Evolutionary conservation across 1,139 yeast species (phyloP), one percentile per base, ranked within the genome.

Genomic region (Saccharomyces hybrid): DNA sequence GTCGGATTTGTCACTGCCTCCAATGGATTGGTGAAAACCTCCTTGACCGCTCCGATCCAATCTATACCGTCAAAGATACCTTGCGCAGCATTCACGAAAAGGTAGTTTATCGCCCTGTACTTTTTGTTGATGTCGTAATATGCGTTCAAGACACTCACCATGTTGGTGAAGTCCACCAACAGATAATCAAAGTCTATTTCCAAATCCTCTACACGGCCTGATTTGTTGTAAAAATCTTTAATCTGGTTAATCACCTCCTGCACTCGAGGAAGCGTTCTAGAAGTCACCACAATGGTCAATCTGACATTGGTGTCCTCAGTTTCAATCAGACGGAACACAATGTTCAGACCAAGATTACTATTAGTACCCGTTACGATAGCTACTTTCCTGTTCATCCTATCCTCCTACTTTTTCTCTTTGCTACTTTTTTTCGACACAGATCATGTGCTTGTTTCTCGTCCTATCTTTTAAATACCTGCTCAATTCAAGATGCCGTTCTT

Each of bases 41-140:
- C 91, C 59, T 79, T 79, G 3, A 77, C 70, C 0, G 98, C 97
- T 48, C 79, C 83, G 47, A 78, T 54, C 91, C 96, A 91, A 69
- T 91, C 90, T 55, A 95, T 83, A 2, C 97, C 96, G 49, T 77
- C 80, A 68, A 88, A 87, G 5, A 84, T 88, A 41, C 96, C 91
- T 66, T 88, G 96, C 4, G 96, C 95, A 4, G 98, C 93, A 71
- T 91, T 93, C 56, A 90, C 78, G 65, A 87, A 88, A 58, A 91
- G 69, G 67, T 84, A 88, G 69, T 93, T 93, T 47, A 93, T 78
- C 51, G 81, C 79, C 16, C 69, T 66, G 72, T 83, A 90, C 57
- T 83, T 79, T 61, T 81, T 78, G 58, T 73, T 73, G 57, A 93
- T 71, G 55, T 88, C 96, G 61, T 84, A 78, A 55, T 82, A 82